Base-by-base conservation (phyloP, 768 basidiomycete species). In the Sporobolomyces pararoseus region DNA sequence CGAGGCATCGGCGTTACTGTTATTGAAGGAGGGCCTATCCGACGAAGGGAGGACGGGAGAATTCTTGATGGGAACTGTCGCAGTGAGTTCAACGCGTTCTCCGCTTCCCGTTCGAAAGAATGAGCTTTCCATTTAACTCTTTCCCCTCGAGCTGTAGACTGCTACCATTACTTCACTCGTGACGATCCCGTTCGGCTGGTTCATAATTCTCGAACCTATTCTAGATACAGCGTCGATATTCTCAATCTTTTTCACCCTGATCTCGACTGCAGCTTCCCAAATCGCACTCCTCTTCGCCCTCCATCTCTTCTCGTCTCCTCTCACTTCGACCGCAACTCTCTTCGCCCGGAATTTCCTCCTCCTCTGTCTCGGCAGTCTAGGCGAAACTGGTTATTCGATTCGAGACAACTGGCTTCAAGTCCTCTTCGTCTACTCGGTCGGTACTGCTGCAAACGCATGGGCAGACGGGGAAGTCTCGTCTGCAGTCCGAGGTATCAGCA, bases 351-450 rank as follows among this genome's bases (percentile, higher is more conserved):
- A 71, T 47, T n/a, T 59, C 7, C 0, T 54, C 61, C 61, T 66
- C 31, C 70, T 71, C 54, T 7, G 32, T 14, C 23, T 25, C 21
- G 49, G 44, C 5, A 46, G 47, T 6, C 14, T 58, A 37, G 60
- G 54, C 0, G 35, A 37, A 7, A 42, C 50, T 4, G 60, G 49
- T 4, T 6, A 44, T 7, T 13, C 61, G 27, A 61, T 66, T 7
- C 47, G 54, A 13, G 47, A 66, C 29, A 62, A 63, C 61, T 71
- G 70, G 70, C 44, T 58, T 21, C 70, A 71, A 55, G 23, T 53
- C 13, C 7, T n/a, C 2, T 54, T 71, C 25, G 61, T 71, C 13
- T 63, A 66, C 50, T 5, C 19, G 2, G 12, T 59, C 54, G 70
- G 65, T 5, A 25, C 70, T 2, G 32, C 27, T 16, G 61, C 42